Evolutionary conservation across 1,284 basidiomycete genomes (phyloP), one percentile per base, ranked within the genome.

Genomic region (Malassezia dermatis): DNA sequence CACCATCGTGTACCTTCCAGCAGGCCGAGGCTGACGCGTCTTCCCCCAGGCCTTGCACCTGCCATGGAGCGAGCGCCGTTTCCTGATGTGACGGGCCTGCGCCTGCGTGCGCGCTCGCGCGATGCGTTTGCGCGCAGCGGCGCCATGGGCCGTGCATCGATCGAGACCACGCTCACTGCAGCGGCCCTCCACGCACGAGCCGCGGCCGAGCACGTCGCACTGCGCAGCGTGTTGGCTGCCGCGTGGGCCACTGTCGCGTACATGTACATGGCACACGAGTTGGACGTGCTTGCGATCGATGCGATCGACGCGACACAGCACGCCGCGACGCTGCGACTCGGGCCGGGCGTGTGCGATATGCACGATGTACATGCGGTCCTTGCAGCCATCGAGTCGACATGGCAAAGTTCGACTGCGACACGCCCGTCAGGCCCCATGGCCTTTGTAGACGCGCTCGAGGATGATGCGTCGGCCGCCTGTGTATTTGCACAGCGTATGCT

Each of bases 21-120:
- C 17, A 19, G 37, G 37, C n/a, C 12, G n/a, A 11, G 32, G 15
- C n/a, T 34, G 32, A 6, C 4, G 4, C 15, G 8, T 34, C 32
- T 11, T 34, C 32, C 11, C 32, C 15, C n/a, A 13, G 32, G 32
- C 11, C 32, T 13, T 4, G 13, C 32, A 34, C 32, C 13, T 34
- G 3, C 10, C 31, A 52, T 57, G 55, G 49, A 32, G 3, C 49
- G 55, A 8, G 61, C 62, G 27, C 68, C 69, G 21, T 72, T 72
- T 41, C 69, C 69, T 35, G 69, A 72, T 53, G 62, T 70, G 26
- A 65, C 66, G 1, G 69, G 69, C 30, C 61, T 66, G 8, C 54
- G 69, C 12, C 48, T 52, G 1, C 41, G 34, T 4, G 39, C 55
- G n/a, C 37, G 13, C 8, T 28, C 37, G 24, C 55, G 55, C 11